These are phyloP conservation scores for Salix koriyanagi DNA, from an alignment of 345 rosid genomes.

Conservation along the genomic window DNA sequence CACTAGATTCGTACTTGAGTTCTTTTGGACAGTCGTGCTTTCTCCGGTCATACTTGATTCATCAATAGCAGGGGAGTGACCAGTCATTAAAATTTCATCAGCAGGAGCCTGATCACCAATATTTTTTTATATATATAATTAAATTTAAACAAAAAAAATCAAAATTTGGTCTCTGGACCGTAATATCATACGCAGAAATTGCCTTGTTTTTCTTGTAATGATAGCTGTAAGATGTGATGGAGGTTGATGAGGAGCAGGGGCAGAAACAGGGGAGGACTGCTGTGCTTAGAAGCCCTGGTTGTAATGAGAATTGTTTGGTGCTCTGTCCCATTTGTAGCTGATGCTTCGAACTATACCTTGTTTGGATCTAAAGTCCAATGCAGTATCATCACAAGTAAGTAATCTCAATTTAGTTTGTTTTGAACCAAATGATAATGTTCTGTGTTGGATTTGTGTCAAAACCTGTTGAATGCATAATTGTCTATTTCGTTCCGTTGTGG, in stretches of 20 bases:
- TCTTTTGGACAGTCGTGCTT: too few relatives aligned
- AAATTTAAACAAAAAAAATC: too few relatives aligned
- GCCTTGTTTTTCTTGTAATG: slow-evolving; percentile 64
- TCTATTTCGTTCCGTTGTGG: too few relatives aligned
- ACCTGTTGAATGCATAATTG: not conserved
- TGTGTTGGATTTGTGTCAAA: not conserved
- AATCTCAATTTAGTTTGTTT: slow-evolving; percentile 8
- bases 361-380: not conserved
- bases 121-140: too few relatives aligned
- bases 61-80: too few relatives aligned
- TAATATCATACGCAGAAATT: not conserved
- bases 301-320: slow-evolving; percentile 85
- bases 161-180: too few relatives aligned
- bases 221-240: slow-evolving; percentile 73
- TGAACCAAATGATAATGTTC: not conserved
- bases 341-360: not conserved
- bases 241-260: slow-evolving; percentile 19
- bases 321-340: slow-evolving; percentile 66
- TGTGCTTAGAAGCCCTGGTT: slow-evolving; percentile 54
- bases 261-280: slow-evolving; percentile 26
- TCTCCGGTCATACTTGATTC: too few relatives aligned
- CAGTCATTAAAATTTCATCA: too few relatives aligned
- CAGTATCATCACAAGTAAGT: slow-evolving; percentile 4
- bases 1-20: too few relatives aligned
- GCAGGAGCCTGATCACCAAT: too few relatives aligned